Evolutionary conservation across 2,329 filamentous ascomycete species (phyloP), one percentile per base, ranked within the genome.

Genomic region (Trichoderma harzianum): DNA sequence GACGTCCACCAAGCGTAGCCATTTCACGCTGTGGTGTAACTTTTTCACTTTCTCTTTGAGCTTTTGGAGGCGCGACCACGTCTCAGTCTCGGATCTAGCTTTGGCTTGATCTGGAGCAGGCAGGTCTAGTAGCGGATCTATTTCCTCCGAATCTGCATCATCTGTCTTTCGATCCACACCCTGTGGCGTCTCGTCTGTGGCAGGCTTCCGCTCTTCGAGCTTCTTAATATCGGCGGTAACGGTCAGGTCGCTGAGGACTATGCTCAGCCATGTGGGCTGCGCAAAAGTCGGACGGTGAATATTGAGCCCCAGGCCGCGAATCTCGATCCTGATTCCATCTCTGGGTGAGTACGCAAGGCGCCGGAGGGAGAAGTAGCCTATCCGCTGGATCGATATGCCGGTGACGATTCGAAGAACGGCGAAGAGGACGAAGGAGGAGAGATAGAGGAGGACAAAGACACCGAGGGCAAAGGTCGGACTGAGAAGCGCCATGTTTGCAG

Each of bases 221-320:
- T 89, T 87, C 73, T 88, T 87, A 60, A 94, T 84, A 79, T 99
- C 93, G 57, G 98, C 81, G 0, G 93, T 97, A 65, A 99, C 87
- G 64, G 91, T 92, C 64, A 98, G 85, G 79, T 98, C 96, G 77
- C 90, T 93, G 72, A 99, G 83, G 10, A 96, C 93, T 65, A 99
- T 86, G 80, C 95, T 98, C 77, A 97, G 85, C 94, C 95, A 98
- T 74, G 97, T 98, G 58, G 96, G 96, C 80, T 98, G 94, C 61
- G 95, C 94, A 82, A 99, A 98, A 7, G 96, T 98, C 14, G 96
- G 96, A 5, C 95, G 91, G 82, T 99, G 96, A 74, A 98, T 83
- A 71, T 93, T 92, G 77, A 99, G 86, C 58, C 96, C 94, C 67
- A 99, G 86, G 65, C 95, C 93, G 65, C 96, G 91, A 71, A 99